These are phyloP conservation scores for Trichoderma polysporum DNA, from an alignment of 2,329 filamentous ascomycete species.

Conservation along the genomic window DNA sequence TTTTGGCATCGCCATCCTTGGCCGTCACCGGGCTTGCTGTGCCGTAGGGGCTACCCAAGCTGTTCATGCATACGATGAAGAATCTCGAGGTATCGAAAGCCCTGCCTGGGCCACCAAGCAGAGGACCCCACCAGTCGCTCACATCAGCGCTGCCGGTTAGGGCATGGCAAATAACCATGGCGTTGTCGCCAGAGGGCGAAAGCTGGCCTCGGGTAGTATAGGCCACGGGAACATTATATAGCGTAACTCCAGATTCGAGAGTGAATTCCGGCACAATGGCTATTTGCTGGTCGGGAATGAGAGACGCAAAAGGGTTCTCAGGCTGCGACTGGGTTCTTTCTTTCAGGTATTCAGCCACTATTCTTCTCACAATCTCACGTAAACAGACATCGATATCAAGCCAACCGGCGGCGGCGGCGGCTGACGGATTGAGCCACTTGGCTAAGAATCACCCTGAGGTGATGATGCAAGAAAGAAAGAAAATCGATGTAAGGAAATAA, in stretches of 20 bases:
- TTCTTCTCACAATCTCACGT: constrained; percentile 34
- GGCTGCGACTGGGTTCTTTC: constrained; percentile 68
- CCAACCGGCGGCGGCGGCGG: background rate
- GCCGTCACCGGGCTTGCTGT: constrained; percentile 86
- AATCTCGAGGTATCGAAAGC: constrained; percentile 81
- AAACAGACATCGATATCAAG: background rate
- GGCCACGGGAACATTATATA: constrained; percentile 72
- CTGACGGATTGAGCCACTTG: background rate
- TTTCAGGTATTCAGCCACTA: constrained; percentile 63
- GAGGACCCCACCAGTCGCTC: constrained; percentile 83
- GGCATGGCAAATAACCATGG: constrained; percentile 78
- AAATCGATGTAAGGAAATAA: background rate
- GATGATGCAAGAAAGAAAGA: background rate
- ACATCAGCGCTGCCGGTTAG: constrained; percentile 84
- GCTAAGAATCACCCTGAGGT: background rate
- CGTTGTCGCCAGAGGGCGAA: constrained; percentile 60
- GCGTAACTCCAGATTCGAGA: constrained; percentile 84
- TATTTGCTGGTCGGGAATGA: constrained; percentile 87
- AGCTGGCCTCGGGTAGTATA: constrained; percentile 66
- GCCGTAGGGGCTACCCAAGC: constrained; percentile 80
- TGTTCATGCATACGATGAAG: constrained; percentile 85
- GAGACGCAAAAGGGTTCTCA: constrained; percentile 84
- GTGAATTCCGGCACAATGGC: constrained; percentile 85
- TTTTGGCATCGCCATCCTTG: constrained; percentile 73
- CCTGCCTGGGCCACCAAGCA: constrained; percentile 73